Evolutionary conservation across 306 rosid species (phyloP).

Genomic region (Cucumis hystrix): DNA sequence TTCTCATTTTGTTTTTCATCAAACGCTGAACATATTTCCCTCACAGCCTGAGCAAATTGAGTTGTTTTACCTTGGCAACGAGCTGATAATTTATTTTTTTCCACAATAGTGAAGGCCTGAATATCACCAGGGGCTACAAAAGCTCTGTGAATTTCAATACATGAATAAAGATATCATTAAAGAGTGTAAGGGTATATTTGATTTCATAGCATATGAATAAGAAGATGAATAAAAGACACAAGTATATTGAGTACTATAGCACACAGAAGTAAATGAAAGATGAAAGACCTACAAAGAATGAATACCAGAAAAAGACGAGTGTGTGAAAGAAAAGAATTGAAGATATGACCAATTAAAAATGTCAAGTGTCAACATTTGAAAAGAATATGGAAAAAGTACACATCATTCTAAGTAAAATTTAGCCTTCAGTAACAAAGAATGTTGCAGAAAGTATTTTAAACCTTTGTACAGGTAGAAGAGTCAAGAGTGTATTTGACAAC

Average conservation of each 20-base stretch:
- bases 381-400: neutral
- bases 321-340: neutral
- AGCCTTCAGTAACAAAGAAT: neutral
- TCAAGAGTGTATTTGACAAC: neutral
- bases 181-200: neutral
- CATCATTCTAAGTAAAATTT: neutral
- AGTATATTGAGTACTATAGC: neutral
- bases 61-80: conserved; percentile 68
- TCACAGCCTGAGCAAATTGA: conserved; percentile 76
- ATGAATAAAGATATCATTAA: neutral
- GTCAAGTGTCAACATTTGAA: neutral
- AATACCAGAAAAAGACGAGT: neutral
- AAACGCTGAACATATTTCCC: conserved; percentile 76
- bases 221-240: neutral
- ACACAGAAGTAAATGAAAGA: neutral
- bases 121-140: conserved; percentile 91
- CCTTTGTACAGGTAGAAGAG: neutral
- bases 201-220: neutral
- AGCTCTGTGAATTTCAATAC: conserved; percentile 41
- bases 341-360: neutral
- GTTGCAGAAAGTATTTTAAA: neutral
- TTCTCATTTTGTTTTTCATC: conserved; percentile 57
- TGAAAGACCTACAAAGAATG: neutral
- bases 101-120: conserved; percentile 68
- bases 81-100: conserved; percentile 50